Evolutionary conservation across 495 filamentous ascomycete genomes (phyloP), one percentile per base, ranked within the genome.

Genomic region (Amniculicola lignicola): DNA sequence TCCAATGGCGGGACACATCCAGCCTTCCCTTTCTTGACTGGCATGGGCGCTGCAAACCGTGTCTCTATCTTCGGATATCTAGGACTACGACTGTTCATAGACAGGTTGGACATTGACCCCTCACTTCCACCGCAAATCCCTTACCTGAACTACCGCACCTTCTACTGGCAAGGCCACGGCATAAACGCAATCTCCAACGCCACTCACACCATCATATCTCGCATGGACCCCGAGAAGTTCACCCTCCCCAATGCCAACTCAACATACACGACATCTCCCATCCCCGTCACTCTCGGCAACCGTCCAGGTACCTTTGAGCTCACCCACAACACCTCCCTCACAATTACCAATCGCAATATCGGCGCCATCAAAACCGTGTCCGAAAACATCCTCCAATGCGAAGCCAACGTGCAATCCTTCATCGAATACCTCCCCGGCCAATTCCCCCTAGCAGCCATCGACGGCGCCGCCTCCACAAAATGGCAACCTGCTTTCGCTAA

Each of bases 161-260:
- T 89, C 70, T 85, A 85, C 73, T 89, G 79, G 76, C 82, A 78
- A 45, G 85, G 85, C 25, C 80, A 78, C 67, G 80, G 82, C 11
- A 76, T 89, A 51, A 74, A 75, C 9, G 83, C 83, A 2, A 65
- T 66, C 54, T 79, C 82, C 4, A 88, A 89, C 69, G 70, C 74
- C 43, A 84, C 83, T 0, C 82, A 87, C 56, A 89, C 85, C 1
- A 82, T 74, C 4, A 65, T 89, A 27, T 76, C 73, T 12, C 79
- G 83, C 5, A 40, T 71, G 5, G 36, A 36, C 3, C 16, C 9
- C 41, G 6, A 79, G 33, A 33, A 41, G 19, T 33, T 23, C 25
- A 31, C 55, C 5, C 61, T 70, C 1, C 38, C 50, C 1, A 63
- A 28, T 40, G 60, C 74, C 18, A 72, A 68, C 52, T 54, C 59